phyloP scores from a whole-genome alignment of 1,139 yeast species.

The Blastobotrys capitulatus region DNA sequence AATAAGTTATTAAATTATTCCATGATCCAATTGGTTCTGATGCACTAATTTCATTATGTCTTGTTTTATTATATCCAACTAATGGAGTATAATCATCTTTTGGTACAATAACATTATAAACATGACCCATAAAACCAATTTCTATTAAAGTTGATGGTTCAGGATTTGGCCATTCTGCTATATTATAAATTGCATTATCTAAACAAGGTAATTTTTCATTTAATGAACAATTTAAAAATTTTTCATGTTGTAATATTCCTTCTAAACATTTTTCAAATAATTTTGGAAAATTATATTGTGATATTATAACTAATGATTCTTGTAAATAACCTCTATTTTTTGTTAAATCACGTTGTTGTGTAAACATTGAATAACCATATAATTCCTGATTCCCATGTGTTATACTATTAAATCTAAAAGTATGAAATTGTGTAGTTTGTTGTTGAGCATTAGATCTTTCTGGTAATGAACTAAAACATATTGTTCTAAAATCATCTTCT shows the following conservation, averaged over 20 bases:
- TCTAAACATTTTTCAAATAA: constrained; percentile 25
- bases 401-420: constrained; percentile 21
- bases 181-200: constrained; percentile 27
- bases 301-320: constrained; percentile 28
- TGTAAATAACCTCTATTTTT: constrained; percentile 26
- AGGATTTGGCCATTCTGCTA: constrained; percentile 29
- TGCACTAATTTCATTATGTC: constrained; percentile 11
- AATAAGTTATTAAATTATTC: constrained; percentile 7
- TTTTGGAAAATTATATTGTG: constrained; percentile 24
- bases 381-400: constrained; percentile 14
- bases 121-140: constrained; percentile 27
- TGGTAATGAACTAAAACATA: constrained; percentile 30
- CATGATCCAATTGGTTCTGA: constrained; percentile 11
- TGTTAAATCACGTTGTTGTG: constrained; percentile 21
- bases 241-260: constrained; percentile 16
- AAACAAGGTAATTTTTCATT: constrained; percentile 25
- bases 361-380: constrained; percentile 26
- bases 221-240: constrained; percentile 8
- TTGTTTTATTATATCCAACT: constrained; percentile 10
- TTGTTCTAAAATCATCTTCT: constrained; percentile 28
- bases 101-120: constrained; percentile 18
- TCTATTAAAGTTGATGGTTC: constrained; percentile 19
- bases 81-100: constrained; percentile 16
- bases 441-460: constrained; percentile 20
- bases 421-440: constrained; percentile 20